These are phyloP conservation scores for Populus euphratica DNA, from an alignment of 345 rosid genomes.

Conservation along the genomic window DNA sequence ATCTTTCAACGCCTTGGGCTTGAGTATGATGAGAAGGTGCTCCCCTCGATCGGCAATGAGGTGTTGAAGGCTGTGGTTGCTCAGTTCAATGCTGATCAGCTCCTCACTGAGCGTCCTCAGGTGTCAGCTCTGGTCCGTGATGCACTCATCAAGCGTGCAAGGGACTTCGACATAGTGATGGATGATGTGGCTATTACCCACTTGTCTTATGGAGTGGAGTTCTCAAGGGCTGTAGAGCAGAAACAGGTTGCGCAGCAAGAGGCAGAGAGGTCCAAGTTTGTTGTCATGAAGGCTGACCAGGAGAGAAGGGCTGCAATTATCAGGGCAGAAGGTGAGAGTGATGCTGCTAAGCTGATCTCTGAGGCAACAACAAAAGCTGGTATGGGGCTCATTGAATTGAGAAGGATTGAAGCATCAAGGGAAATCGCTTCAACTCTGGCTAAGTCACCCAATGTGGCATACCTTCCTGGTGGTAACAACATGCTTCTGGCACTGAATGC, in stretches of 20 bases:
- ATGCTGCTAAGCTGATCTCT: constrained; percentile 84
- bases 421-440: constrained; percentile 87
- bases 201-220: constrained; percentile 83
- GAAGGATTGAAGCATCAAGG: constrained; percentile 95
- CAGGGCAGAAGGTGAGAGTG: constrained; percentile 98
- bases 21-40: constrained; percentile 92
- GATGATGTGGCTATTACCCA: constrained; percentile 97
- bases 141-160: constrained; percentile 68
- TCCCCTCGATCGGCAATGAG: constrained; percentile 96
- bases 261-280: constrained; percentile 91
- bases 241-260: constrained; percentile 99
- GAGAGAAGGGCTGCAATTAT: constrained; percentile 96
- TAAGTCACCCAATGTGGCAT: constrained; percentile 77
- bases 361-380: constrained; percentile 83
- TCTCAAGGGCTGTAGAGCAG: constrained; percentile 93
- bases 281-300: constrained; percentile 96
- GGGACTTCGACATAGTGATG: constrained; percentile 77
- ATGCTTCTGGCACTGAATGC: constrained; percentile 74
- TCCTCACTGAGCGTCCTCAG: constrained; percentile 91
- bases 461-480: constrained; percentile 86
- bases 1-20: constrained; percentile 86
- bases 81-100: constrained; percentile 96
- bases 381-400: constrained; percentile 84
- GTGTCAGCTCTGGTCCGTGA: constrained; percentile 89
- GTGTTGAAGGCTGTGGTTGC: constrained; percentile 98